Conservation (phyloP, 352 stramenopile genomes). For the Globisporangium megalacanthum region DNA sequence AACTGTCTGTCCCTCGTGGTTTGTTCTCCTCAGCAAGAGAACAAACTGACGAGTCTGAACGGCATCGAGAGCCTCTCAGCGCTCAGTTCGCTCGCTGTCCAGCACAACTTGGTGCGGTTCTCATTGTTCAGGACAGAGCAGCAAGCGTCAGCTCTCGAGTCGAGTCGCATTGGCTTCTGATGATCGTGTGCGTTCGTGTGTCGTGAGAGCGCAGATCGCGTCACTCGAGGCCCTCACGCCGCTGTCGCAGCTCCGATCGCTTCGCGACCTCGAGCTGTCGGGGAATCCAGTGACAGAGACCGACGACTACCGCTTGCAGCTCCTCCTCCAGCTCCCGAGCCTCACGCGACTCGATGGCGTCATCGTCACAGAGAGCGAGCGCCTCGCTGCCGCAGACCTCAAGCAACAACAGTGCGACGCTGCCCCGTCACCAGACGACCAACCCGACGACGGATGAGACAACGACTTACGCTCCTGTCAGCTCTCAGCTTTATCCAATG, state of each 20-base stretch:
- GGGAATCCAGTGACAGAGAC: slow-evolving; percentile 49
- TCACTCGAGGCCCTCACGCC: slow-evolving; percentile 38
- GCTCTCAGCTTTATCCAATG: too few species aligned
- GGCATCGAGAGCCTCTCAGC: slow-evolving; percentile 45
- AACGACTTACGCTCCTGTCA: too few species aligned
- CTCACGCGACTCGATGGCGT: slow-evolving; percentile 61
- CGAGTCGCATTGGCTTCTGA: background rate
- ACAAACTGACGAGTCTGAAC: slow-evolving; percentile 49
- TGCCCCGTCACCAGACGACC: slow-evolving; percentile 18
- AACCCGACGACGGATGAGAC: slow-evolving; percentile 8
- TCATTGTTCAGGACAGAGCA: background rate
- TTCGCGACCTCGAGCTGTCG: slow-evolving; percentile 40
- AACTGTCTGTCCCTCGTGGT: background rate
- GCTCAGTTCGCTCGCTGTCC: slow-evolving; percentile 38
- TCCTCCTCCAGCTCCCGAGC: slow-evolving; percentile 45
- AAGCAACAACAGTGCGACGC: slow-evolving; percentile 41
- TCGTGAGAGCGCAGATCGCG: slow-evolving; percentile 30
- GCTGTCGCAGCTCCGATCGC: slow-evolving; percentile 31
- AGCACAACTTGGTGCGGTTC: slow-evolving; percentile 53
- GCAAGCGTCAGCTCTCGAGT: too few species aligned
- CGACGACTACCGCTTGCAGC: slow-evolving; percentile 47
- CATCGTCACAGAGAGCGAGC: slow-evolving; percentile 51
- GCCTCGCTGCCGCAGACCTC: slow-evolving; percentile 48
- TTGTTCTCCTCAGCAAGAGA: slow-evolving; percentile 41
- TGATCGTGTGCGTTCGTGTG: background rate